Percentiles rank a stretch among this genome's conserved stretches.
Conservation (phyloP, 148 eudicot genomes). For the Cornus florida region DNA sequence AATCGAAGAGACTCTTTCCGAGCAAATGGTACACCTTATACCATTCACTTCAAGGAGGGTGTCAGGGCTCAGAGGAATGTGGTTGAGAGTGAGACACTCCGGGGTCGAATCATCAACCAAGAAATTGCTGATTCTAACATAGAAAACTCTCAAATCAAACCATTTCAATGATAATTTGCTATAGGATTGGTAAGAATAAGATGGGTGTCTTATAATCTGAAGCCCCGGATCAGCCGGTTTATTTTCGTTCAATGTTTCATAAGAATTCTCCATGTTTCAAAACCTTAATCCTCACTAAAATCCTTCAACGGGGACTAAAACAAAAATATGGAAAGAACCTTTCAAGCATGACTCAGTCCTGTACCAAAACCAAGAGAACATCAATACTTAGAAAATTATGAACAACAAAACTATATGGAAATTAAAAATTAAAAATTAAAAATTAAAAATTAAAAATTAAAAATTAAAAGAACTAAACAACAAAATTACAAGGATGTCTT, state of each 20-base stretch:
- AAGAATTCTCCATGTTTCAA: constrained; percentile 46
- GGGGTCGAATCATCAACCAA: constrained; percentile 56
- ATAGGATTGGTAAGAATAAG: constrained; percentile 30
- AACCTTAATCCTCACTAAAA: constrained; percentile 4
- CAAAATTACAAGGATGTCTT: neutral
- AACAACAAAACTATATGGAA: neutral
- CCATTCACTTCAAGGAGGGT: constrained; percentile 63
- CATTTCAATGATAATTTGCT: constrained; percentile 38
- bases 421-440: neutral
- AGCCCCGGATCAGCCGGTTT: constrained; percentile 32
- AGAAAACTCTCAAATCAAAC: constrained; percentile 71
- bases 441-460: no score
- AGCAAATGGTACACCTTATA: constrained; percentile 37
- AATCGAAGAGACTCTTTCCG: constrained; percentile 39
- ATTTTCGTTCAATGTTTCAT: constrained; percentile 31
- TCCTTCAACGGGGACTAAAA: neutral
- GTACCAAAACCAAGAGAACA: neutral
- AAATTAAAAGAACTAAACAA: neutral
- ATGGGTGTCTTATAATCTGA: constrained; percentile 45
- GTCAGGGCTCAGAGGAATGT: constrained; percentile 49
- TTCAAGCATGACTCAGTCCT: constrained; percentile 2
- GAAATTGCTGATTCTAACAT: constrained; percentile 64
- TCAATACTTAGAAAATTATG: neutral
- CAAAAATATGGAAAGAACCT: constrained; percentile 1
- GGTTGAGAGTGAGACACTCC: constrained; percentile 44